Evolutionary conservation across 805 yeast species (phyloP), one percentile per base, ranked within the genome.

Genomic region (Lipomyces lipofer): DNA sequence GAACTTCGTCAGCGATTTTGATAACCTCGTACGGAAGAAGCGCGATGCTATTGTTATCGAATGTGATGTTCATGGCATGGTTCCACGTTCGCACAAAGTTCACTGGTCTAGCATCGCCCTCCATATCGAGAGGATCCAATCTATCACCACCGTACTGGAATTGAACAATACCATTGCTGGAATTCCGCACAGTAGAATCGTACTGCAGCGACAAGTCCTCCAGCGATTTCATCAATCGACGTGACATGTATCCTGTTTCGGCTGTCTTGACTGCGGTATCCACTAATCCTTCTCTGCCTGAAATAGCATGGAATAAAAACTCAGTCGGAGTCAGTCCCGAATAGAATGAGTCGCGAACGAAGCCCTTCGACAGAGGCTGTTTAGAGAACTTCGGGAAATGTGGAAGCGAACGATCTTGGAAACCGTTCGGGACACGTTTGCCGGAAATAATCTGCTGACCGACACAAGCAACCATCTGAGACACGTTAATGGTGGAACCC

Each of bases 251-350:
- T 69, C 98, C 98, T 3, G 99, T 92, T 71, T 94, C 99, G 2
- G 99, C 99, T 30, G 99, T 94, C 72, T 94, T 94, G 53, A 94
- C 99, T 19, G 99, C 99, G 21, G 99, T 94, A 78, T 94, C 99
- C 55, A 94, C 98, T 70, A 94, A 78, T 73, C 99, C 99, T 78
- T 94, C 99, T 78, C 99, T 88, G 69, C 99, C 99, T 1, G 98
- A 91, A 75, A 94, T 94, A 59, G 99, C 98, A 71, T 94, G 99
- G 80, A 95, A 94, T 62, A 92, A 76, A 70, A 92, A 94, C 70
- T 94, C 99, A 10, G 98, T 97, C 2, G 99, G 99, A 13, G 91
- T 80, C 63, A 94, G 77, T 7, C 99, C 99, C 30, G 95, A 82
- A 68, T 78, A 94, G 76, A 94, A 94, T 13, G 98, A 92, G 70